phyloP scores from a whole-genome alignment of 768 basidiomycete genomes.

The Lactarius akahatsu region DNA sequence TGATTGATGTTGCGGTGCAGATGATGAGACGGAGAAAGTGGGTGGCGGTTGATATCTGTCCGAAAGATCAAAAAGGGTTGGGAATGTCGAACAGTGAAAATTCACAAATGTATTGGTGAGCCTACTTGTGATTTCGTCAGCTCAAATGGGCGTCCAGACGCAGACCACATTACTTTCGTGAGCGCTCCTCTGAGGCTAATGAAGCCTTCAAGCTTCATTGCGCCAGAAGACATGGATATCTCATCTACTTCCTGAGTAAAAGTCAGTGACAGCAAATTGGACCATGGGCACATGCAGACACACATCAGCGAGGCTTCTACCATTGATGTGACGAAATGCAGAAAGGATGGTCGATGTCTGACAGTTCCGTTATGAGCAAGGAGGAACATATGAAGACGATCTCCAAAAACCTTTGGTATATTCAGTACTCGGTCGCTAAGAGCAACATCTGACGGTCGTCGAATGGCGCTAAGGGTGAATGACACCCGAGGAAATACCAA shows the following conservation, averaged over 20 bases:
- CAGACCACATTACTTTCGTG: constrained; percentile 56
- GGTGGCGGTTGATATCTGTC: constrained; percentile 78
- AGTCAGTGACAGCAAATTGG: constrained; percentile 14
- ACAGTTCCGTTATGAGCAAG: not conserved
- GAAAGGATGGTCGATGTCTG: constrained; percentile 66
- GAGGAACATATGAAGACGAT: not conserved
- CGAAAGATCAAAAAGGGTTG: constrained; percentile 18
- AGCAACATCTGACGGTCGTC: constrained; percentile 39
- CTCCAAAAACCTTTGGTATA: constrained; percentile 59
- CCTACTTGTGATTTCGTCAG: constrained; percentile 43
- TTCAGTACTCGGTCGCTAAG: constrained; percentile 50
- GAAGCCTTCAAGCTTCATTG: constrained; percentile 72
- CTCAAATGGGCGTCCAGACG: constrained; percentile 4
- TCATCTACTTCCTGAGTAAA: constrained; percentile 62
- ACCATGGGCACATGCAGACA: constrained; percentile 28
- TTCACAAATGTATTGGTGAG: constrained; percentile 87
- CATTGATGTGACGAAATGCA: constrained; percentile 73
- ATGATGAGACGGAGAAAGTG: constrained; percentile 55
- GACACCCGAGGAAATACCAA: constrained; percentile 68
- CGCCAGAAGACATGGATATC: constrained; percentile 49
- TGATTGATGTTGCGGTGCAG: constrained; percentile 68
- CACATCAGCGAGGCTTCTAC: constrained; percentile 69
- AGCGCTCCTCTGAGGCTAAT: constrained; percentile 74
- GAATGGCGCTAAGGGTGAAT: constrained; percentile 64
- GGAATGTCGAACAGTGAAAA: constrained; percentile 17